Percentiles rank a stretch among this genome's conserved stretches.
Evolutionary conservation across 2,329 filamentous ascomycete genomes (phyloP).

Genomic region (Neofusicoccum ribis): DNA sequence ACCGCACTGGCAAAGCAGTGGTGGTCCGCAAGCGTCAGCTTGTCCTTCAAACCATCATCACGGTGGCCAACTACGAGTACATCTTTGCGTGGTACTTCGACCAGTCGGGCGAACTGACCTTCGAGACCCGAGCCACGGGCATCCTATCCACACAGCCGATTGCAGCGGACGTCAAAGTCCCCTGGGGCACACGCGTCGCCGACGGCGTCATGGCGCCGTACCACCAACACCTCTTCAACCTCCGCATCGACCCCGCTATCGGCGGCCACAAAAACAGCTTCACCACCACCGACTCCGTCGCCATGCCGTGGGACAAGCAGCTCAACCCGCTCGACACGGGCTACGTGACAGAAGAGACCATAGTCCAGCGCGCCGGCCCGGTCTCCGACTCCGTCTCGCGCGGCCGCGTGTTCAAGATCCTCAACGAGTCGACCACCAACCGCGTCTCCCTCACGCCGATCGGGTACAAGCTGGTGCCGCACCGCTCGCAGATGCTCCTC

Average conservation of each 20-base stretch:
- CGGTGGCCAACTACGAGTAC: constrained; percentile 48
- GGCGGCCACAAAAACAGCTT: constrained; percentile 40
- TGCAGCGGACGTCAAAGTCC: constrained; percentile 33
- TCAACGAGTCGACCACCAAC: constrained; percentile 51
- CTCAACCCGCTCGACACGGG: constrained; percentile 14
- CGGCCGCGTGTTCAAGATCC: constrained; percentile 49
- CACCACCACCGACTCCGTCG: constrained; percentile 28
- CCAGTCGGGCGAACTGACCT: constrained; percentile 43
- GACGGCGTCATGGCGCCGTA: constrained; percentile 46
- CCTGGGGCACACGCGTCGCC: constrained; percentile 43
- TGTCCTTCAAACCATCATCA: constrained; percentile 43
- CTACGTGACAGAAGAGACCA: neutral
- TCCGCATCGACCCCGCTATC: constrained; percentile 46
- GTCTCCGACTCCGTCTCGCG: constrained; percentile 25
- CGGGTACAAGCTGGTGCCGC: constrained; percentile 52
- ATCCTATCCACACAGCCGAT: constrained; percentile 45
- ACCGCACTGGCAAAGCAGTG: constrained; percentile 36
- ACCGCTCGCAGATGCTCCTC: constrained; percentile 29
- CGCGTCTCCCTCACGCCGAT: constrained; percentile 50
- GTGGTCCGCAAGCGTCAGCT: constrained; percentile 37
- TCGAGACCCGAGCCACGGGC: constrained; percentile 46
- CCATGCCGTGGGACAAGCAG: constrained; percentile 23
- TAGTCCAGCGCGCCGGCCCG: constrained; percentile 23
- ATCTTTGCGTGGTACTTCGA: constrained; percentile 47
- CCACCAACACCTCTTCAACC: constrained; percentile 47